Conservation (phyloP, 2,329 filamentous ascomycete species). For the Nemania diffusa region DNA sequence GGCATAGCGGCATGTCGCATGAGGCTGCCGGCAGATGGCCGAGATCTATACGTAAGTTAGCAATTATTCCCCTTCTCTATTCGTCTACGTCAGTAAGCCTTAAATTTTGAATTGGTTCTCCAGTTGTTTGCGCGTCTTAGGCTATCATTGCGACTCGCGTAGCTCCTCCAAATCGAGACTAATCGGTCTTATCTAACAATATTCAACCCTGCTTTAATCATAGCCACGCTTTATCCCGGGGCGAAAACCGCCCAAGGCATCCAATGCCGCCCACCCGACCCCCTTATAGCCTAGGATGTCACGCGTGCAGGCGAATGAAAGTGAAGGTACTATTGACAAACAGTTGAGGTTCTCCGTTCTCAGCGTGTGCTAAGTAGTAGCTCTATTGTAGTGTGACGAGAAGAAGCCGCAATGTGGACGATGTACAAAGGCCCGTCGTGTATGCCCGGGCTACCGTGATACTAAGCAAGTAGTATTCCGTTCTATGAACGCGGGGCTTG, state of each 20-base stretch:
- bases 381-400: slow-evolving; percentile 26
- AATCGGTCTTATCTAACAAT: background rate
- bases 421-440: slow-evolving; percentile 24
- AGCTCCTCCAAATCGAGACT: background rate
- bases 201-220: background rate
- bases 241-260: background rate
- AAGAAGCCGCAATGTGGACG: slow-evolving; percentile 25
- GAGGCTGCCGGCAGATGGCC: background rate
- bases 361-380: slow-evolving; percentile 1
- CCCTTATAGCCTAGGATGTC: slow-evolving; percentile 30
- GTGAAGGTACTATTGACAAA: slow-evolving; percentile 24
- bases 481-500: slow-evolving; percentile 15
- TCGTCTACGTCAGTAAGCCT: background rate
- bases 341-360: background rate
- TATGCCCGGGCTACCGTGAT: slow-evolving; percentile 31
- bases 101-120: background rate
- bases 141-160: slow-evolving; percentile 21
- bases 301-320: slow-evolving; percentile 33
- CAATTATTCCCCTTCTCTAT: background rate
- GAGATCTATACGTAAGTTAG: background rate
- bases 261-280: slow-evolving; percentile 19
- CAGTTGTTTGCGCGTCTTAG: slow-evolving; percentile 3
- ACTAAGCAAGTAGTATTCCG: slow-evolving; percentile 22
- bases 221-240: background rate
- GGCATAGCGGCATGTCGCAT: background rate